A percentile compares a stretch with the other conserved stretches of the same genome.
Conservation (phyloP, 257 asterid species). For the Fraxinus americana region DNA sequence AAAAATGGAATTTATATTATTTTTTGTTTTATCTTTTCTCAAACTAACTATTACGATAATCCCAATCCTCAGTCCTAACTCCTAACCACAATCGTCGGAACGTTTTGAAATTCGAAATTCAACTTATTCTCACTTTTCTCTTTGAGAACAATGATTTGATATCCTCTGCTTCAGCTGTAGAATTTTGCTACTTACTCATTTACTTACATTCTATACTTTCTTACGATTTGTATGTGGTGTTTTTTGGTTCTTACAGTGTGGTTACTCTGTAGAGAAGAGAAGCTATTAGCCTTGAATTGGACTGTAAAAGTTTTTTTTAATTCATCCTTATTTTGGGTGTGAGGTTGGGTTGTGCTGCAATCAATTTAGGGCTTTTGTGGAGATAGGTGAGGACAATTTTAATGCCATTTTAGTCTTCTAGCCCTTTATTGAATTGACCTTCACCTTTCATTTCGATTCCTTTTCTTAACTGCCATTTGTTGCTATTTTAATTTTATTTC, state of each 20-base stretch:
- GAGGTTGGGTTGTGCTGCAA: constrained; percentile 33
- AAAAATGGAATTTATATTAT: no score
- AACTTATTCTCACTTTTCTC: neutral
- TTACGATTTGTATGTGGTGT: neutral
- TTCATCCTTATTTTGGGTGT: constrained; percentile 43
- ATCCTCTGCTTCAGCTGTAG: neutral
- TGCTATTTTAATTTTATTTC: constrained; percentile 13
- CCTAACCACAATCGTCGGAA: neutral
- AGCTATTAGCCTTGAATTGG: constrained; percentile 25
- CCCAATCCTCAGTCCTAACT: neutral
- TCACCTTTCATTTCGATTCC: constrained; percentile 23
- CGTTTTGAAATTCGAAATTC: neutral
- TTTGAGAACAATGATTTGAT: neutral
- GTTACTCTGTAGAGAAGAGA: neutral
- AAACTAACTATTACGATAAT: neutral
- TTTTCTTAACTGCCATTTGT: constrained; percentile 33
- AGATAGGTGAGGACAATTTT: constrained; percentile 44
- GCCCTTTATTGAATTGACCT: constrained; percentile 41
- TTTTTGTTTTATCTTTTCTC: neutral
- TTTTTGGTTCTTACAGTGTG: neutral
- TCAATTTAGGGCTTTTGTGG: constrained; percentile 36
- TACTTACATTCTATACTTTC: neutral
- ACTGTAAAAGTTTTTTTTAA: neutral
- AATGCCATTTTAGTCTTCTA: constrained; percentile 41
- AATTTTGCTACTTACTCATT: neutral